These are phyloP conservation scores for Pichia sp. DNA, from an alignment of 1,139 yeast genomes.

Conservation along the genomic window DNA sequence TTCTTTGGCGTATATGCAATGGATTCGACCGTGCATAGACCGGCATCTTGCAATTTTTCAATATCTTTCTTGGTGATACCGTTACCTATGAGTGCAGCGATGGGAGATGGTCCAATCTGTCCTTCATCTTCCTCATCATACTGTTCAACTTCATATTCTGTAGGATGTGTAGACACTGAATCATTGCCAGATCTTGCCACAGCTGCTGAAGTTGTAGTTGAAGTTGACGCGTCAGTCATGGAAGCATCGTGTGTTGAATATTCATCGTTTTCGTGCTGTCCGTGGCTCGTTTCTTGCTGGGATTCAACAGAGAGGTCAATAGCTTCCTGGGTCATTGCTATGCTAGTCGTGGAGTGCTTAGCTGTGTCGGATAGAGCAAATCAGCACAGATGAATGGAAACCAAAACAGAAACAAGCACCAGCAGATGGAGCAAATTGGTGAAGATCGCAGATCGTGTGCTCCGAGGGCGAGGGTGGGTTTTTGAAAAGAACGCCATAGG, in stretches of 20 bases:
- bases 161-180: too few relatives aligned
- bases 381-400: too few relatives aligned
- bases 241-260: background rate
- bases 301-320: conserved; percentile 12
- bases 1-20: conserved; percentile 86
- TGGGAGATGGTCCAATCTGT: conserved; percentile 38
- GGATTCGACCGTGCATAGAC: conserved; percentile 84
- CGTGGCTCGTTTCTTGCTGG: conserved; percentile 2
- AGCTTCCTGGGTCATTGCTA: conserved; percentile 14
- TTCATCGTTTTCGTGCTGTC: too few relatives aligned
- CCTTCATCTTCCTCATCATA: conserved; percentile 28
- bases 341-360: too few relatives aligned
- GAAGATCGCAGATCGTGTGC: background rate
- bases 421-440: background rate
- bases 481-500: too few relatives aligned
- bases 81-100: conserved; percentile 53
- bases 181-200: background rate
- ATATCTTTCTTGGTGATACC: conserved; percentile 82
- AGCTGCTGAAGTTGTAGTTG: conserved; percentile 1
- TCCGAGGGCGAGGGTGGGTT: background rate
- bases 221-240: conserved; percentile 14
- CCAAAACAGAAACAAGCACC: background rate
- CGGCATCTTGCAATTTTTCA: conserved; percentile 73
- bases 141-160: conserved; percentile 1
- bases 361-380: too few relatives aligned